phyloP scores from a whole-genome alignment of 495 filamentous ascomycete genomes.

The Penicillium lividum region DNA sequence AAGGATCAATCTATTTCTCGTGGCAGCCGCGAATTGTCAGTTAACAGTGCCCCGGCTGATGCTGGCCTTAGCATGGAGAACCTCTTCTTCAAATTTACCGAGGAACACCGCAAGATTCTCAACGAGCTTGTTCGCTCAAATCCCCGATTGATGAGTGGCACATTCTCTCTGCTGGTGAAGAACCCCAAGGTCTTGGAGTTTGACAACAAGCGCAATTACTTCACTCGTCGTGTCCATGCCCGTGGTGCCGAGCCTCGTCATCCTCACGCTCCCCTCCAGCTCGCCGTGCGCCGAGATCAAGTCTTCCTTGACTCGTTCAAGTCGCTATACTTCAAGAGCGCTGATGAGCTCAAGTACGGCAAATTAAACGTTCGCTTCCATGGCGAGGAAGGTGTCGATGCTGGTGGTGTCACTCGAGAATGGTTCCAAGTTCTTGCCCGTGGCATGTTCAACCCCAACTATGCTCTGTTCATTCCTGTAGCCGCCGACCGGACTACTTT shows the following conservation, averaged over 20 bases:
- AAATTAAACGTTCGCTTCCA: constrained; percentile 98
- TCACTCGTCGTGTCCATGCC: constrained; percentile 86
- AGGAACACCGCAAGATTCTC: constrained; percentile 96
- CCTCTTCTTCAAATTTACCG: constrained; percentile 97
- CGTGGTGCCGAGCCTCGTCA: constrained; percentile 66
- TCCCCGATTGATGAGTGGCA: constrained; percentile 96
- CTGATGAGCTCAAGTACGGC: constrained; percentile 95
- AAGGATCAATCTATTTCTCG: constrained; percentile 66
- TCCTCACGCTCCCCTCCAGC: constrained; percentile 75
- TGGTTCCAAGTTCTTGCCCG: constrained; percentile 98
- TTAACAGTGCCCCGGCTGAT: constrained; percentile 78
- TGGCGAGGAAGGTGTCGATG: constrained; percentile 96
- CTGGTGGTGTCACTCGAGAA: constrained; percentile 95
- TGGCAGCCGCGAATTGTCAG: constrained; percentile 64
- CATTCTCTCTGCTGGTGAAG: constrained; percentile 92
- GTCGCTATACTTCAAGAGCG: constrained; percentile 89
- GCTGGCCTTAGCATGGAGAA: constrained; percentile 69
- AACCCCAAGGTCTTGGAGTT: constrained; percentile 99
- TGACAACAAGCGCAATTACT: constrained; percentile 99
- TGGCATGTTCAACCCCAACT: constrained; percentile 99
- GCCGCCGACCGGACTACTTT: constrained; percentile 98
- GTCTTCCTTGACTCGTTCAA: constrained; percentile 99
- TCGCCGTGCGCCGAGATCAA: constrained; percentile 87
- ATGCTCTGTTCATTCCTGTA: constrained; percentile 93
- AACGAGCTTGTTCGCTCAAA: constrained; percentile 97